Percentiles rank a stretch among this genome's conserved stretches.
Conservation (phyloP, 441 rosid genomes). For the Euphorbia neoarborescens region DNA sequence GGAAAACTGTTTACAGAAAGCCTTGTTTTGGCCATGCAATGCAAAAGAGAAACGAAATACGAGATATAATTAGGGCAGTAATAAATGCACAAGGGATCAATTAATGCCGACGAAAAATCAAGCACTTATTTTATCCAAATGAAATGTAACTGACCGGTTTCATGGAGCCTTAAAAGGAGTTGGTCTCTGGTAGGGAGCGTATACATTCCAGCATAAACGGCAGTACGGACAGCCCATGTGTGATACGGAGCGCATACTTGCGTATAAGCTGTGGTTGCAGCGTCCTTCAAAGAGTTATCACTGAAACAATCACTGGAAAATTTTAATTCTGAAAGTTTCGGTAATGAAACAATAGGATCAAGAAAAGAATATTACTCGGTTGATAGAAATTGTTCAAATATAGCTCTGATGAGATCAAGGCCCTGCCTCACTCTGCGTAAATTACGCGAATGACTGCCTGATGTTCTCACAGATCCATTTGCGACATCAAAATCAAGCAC, state of each 20-base stretch:
- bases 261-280: constrained; percentile 77
- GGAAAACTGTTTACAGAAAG: no score
- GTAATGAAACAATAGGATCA: not conserved
- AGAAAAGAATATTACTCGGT: constrained; percentile 33
- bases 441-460: constrained; percentile 75
- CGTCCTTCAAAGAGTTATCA: constrained; percentile 59
- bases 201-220: constrained; percentile 91
- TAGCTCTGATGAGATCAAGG: constrained; percentile 73
- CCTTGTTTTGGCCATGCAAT: no score
- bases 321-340: no score
- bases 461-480: constrained; percentile 52
- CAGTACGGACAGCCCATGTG: constrained; percentile 76
- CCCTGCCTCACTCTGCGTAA: constrained; percentile 88
- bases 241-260: constrained; percentile 84
- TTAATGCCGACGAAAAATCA: not conserved
- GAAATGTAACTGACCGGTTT: constrained; percentile 42
- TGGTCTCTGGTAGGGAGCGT: constrained; percentile 79
- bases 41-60: no score
- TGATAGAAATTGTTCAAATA: constrained; percentile 65
- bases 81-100: no score
- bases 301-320: constrained; percentile 18
- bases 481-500: constrained; percentile 55
- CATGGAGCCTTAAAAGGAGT: constrained; percentile 62
- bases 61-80: no score
- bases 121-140: not conserved